Evolutionary conservation across 2,329 filamentous ascomycete species (phyloP).

Genomic region (Furcasterigmium furcatum): DNA sequence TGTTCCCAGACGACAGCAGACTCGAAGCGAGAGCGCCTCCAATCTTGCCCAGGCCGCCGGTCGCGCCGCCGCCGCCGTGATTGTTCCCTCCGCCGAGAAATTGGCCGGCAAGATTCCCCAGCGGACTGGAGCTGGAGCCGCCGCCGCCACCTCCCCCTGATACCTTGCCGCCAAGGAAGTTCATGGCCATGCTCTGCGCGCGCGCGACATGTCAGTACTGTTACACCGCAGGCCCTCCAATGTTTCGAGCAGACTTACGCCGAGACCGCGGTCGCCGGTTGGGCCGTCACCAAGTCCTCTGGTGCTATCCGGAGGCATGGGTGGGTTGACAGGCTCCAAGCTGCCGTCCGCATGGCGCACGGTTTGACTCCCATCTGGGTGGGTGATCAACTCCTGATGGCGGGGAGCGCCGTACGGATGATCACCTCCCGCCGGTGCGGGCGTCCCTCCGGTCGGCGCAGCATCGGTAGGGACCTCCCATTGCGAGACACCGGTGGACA

Average conservation of each 20-base stretch:
- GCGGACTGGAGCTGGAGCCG: conserved; percentile 32
- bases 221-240: conserved; percentile 8
- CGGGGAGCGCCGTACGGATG: conserved; percentile 62
- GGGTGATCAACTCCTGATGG: conserved; percentile 53
- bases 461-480: conserved; percentile 70
- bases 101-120: conserved; percentile 44
- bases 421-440: conserved; percentile 45
- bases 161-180: conserved; percentile 48
- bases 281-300: conserved; percentile 45
- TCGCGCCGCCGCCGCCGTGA: conserved; percentile 19
- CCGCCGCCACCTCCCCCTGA: conserved; percentile 32
- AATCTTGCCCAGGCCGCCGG: conserved; percentile 46
- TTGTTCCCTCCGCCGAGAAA: conserved; percentile 31
- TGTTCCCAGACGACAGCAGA: conserved; percentile 47
- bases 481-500: conserved; percentile 68
- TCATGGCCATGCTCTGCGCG: conserved; percentile 56
- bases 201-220: conserved; percentile 7
- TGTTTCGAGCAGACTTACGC: conserved; percentile 45
- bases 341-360: conserved; percentile 58
- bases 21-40: conserved; percentile 54
- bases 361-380: conserved; percentile 60
- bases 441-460: conserved; percentile 59
- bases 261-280: conserved; percentile 59
- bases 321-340: conserved; percentile 54
- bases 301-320: conserved; percentile 43